A percentile compares a stretch with the other conserved stretches of the same genome.
phyloP scores from a whole-genome alignment of 495 filamentous ascomycete species.

The Tetracladium setigerum region DNA sequence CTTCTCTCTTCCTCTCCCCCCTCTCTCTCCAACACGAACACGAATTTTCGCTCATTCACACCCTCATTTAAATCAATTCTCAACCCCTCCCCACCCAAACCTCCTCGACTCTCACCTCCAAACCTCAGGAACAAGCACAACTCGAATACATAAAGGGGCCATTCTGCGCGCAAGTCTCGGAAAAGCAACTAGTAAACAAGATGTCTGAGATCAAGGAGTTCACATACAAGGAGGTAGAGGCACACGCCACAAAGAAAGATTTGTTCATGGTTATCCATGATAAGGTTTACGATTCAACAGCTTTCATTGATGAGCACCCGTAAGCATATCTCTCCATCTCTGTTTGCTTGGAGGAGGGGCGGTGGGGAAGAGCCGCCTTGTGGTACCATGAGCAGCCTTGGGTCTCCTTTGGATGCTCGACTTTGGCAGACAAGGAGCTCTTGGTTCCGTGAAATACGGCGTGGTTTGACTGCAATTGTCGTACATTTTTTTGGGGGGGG shows the following conservation, averaged over 20 bases:
- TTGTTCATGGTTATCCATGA: constrained; percentile 89
- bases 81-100: too few species aligned
- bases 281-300: constrained; percentile 83
- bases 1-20: too few species aligned
- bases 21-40: too few species aligned
- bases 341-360: neutral
- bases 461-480: neutral
- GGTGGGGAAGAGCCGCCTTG: neutral
- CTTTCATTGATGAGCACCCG: constrained; percentile 98
- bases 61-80: too few species aligned
- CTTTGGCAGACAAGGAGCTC: too few species aligned
- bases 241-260: constrained; percentile 94
- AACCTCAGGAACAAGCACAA: too few species aligned
- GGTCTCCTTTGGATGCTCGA: neutral
- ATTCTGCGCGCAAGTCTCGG: too few species aligned
- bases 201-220: constrained; percentile 37
- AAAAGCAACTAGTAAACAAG: too few species aligned
- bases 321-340: constrained; percentile 46
- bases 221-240: constrained; percentile 78
- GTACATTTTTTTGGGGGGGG: neutral
- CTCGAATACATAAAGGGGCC: too few species aligned
- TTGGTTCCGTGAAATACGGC: too few species aligned
- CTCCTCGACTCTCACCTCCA: too few species aligned
- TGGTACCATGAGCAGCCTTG: neutral
- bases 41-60: too few species aligned